These are phyloP conservation scores for Penicillium sp. DNA, from an alignment of 2,329 filamentous ascomycete species.

Conservation along the genomic window DNA sequence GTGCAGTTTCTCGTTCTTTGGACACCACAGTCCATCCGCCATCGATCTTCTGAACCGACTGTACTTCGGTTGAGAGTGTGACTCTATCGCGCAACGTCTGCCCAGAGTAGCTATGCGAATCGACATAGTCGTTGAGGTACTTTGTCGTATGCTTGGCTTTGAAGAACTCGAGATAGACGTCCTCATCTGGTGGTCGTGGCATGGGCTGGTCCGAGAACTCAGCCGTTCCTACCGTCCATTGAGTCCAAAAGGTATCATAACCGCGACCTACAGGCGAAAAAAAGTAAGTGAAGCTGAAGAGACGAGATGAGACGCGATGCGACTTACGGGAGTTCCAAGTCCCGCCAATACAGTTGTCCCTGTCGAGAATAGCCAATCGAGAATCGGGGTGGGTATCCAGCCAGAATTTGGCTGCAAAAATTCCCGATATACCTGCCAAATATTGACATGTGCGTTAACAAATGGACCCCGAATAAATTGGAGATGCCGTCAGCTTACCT, in stretches of 20 bases:
- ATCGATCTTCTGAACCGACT: constrained; percentile 9
- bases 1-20: constrained; percentile 2
- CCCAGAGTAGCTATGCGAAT: constrained; percentile 7
- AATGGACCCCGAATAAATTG: background rate
- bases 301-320: background rate
- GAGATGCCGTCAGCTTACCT: background rate
- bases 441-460: background rate
- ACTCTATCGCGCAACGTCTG: constrained; percentile 10
- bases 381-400: background rate
- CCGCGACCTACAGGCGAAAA: background rate
- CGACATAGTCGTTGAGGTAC: constrained; percentile 10
- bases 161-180: constrained; percentile 10
- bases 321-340: constrained; percentile 10
- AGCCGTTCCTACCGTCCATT: constrained; percentile 11
- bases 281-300: constrained; percentile 2
- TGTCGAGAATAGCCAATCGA: constrained; percentile 6
- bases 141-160: constrained; percentile 12
- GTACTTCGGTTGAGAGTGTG: constrained; percentile 8
- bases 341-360: constrained; percentile 8
- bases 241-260: constrained; percentile 11
- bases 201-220: constrained; percentile 12
- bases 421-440: constrained; percentile 10
- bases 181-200: constrained; percentile 10
- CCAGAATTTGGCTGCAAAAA: constrained; percentile 7
- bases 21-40: constrained; percentile 8